Evolutionary conservation across 805 yeast species (phyloP).

Genomic region (Candida insectalens): DNA sequence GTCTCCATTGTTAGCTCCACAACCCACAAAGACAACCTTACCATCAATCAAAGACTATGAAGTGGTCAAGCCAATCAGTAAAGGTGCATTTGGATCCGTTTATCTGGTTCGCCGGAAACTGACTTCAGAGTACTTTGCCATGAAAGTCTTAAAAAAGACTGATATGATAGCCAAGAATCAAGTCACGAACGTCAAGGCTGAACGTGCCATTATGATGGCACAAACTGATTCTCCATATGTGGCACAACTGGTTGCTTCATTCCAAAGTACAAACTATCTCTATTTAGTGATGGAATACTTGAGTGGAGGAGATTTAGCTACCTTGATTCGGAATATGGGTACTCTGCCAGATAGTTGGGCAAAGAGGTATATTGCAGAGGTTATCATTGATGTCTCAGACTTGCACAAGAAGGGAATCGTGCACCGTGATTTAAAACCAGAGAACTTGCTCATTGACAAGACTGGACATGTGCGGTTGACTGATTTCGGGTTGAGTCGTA

Average conservation of each 20-base stretch:
- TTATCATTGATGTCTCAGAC: constrained; percentile 82
- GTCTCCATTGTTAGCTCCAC: constrained; percentile 70
- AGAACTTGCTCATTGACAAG: constrained; percentile 77
- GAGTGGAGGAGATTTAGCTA: constrained; percentile 93
- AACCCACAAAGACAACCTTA: constrained; percentile 41
- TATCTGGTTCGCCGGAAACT: constrained; percentile 72
- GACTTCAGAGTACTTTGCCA: constrained; percentile 94
- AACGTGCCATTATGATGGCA: constrained; percentile 96
- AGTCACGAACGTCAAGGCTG: constrained; percentile 88
- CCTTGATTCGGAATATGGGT: constrained; percentile 74
- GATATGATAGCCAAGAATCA: constrained; percentile 98
- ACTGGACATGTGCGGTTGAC: constrained; percentile 87
- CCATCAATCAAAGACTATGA: constrained; percentile 86
- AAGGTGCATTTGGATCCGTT: constrained; percentile 97
- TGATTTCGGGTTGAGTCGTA: constrained; percentile 88
- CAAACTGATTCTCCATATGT: constrained; percentile 91
- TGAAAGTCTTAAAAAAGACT: constrained; percentile 80
- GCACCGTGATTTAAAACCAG: constrained; percentile 94
- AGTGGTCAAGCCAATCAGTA: constrained; percentile 83
- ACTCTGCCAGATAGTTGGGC: constrained; percentile 83
- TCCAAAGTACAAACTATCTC: constrained; percentile 79
- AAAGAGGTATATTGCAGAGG: constrained; percentile 77
- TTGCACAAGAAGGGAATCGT: constrained; percentile 83
- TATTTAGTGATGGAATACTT: constrained; percentile 94
- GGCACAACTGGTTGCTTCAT: constrained; percentile 78